Percentiles rank a stretch among this genome's conserved stretches.
Evolutionary conservation across 805 yeast species (phyloP).

Genomic region (Monosporozyma aerobia): DNA sequence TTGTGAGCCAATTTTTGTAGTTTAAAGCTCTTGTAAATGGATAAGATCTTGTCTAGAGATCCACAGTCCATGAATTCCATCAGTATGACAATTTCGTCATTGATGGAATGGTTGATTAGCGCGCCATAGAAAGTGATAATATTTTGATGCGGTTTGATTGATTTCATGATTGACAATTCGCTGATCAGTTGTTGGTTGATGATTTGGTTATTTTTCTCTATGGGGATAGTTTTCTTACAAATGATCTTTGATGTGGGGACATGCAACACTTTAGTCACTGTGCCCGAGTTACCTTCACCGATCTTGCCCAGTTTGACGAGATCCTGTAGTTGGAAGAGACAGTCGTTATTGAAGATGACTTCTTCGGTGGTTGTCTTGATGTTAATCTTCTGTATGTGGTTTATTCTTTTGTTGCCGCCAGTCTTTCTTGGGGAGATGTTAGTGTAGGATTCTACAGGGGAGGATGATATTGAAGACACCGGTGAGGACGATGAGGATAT

Average conservation of each 20-base stretch:
- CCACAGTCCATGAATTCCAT: conserved; percentile 97
- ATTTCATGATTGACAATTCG: conserved; percentile 85
- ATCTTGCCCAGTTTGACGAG: conserved; percentile 64
- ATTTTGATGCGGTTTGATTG: conserved; percentile 67
- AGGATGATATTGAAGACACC: background rate
- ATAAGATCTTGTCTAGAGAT: conserved; percentile 71
- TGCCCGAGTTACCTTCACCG: conserved; percentile 93
- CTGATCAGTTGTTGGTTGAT: conserved; percentile 57
- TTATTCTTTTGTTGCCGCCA: background rate
- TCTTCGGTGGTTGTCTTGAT: conserved; percentile 2
- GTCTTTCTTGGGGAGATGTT: background rate
- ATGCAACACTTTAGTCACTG: conserved; percentile 81
- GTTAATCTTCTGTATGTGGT: background rate
- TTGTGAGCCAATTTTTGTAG: conserved; percentile 2
- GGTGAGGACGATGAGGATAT: background rate
- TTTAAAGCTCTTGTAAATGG: conserved; percentile 45
- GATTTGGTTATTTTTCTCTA: conserved; percentile 57
- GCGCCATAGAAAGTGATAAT: conserved; percentile 92
- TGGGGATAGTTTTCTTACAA: conserved; percentile 83
- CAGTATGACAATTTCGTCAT: conserved; percentile 71
- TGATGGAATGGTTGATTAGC: conserved; percentile 43
- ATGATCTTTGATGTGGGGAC: conserved; percentile 78
- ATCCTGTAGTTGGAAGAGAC: conserved; percentile 46
- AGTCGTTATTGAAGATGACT: conserved; percentile 2
- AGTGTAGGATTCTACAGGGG: background rate